Evolutionary conservation across 441 rosid species (phyloP).

Genomic region (Aleurites moluccanus): DNA sequence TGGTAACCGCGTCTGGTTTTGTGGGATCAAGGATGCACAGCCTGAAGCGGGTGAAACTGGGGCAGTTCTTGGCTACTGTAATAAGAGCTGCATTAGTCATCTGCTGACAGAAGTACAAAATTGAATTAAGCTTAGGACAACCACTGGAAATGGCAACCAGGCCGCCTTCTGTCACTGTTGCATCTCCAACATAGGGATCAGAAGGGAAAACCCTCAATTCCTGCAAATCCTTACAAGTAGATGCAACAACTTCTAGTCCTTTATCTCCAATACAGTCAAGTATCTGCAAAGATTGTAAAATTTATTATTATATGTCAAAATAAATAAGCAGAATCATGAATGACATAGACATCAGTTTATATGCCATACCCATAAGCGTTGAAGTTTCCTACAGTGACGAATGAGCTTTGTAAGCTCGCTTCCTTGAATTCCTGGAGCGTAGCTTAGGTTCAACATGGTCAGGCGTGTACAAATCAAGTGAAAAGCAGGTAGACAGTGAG

Average conservation of each 20-base stretch:
- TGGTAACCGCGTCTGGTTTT: slow-evolving; percentile 71
- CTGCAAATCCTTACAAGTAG: slow-evolving; percentile 76
- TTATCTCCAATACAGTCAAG: slow-evolving; percentile 86
- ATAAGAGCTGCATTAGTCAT: slow-evolving; percentile 94
- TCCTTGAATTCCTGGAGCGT: slow-evolving; percentile 70
- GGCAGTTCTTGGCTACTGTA: slow-evolving; percentile 78
- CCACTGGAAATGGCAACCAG: slow-evolving; percentile 81
- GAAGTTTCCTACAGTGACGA: slow-evolving; percentile 64
- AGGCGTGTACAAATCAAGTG: slow-evolving; percentile 58
- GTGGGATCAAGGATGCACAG: slow-evolving; percentile 77
- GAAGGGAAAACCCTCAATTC: slow-evolving; percentile 91
- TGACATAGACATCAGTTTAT: neutral
- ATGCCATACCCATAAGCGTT: slow-evolving; percentile 75
- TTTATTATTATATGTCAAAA: neutral
- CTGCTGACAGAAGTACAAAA: slow-evolving; percentile 90
- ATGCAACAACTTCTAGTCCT: slow-evolving; percentile 80
- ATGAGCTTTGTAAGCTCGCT: slow-evolving; percentile 59
- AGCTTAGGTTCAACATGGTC: slow-evolving; percentile 78
- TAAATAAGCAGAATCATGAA: neutral
- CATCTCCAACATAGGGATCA: slow-evolving; percentile 56
- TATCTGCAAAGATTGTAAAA: slow-evolving; percentile 51
- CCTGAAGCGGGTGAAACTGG: slow-evolving; percentile 73
- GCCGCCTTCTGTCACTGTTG: slow-evolving; percentile 83
- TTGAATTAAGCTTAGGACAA: slow-evolving; percentile 79
- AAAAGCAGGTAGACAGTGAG: slow-evolving; percentile 59